phyloP scores from a whole-genome alignment of 345 rosid genomes.

The Aethionema arabicum region DNA sequence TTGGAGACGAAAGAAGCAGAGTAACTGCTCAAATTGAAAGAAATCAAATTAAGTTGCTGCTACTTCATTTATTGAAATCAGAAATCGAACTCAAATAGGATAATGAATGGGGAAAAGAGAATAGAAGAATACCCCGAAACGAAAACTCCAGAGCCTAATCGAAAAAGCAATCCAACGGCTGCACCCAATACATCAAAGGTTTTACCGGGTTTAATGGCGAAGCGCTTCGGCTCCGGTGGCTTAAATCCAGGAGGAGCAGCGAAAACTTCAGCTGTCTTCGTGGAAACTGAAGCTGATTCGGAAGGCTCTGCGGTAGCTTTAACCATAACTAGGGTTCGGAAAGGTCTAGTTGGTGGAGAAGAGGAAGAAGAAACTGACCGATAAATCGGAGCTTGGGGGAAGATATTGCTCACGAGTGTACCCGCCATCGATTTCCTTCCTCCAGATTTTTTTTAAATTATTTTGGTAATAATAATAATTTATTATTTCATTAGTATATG shows the following conservation, averaged over 20 bases:
- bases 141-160: constrained; percentile 78
- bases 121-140: constrained; percentile 56
- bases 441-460: background rate
- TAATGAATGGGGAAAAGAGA: background rate
- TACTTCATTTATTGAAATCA: background rate
- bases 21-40: constrained; percentile 50
- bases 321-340: constrained; percentile 37
- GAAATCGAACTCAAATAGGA: background rate
- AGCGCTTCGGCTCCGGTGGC: constrained; percentile 75
- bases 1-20: constrained; percentile 70
- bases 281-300: constrained; percentile 37
- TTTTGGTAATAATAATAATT: background rate
- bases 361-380: constrained; percentile 32
- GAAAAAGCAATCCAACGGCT: constrained; percentile 61
- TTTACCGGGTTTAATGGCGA: constrained; percentile 60
- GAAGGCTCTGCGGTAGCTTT: constrained; percentile 53
- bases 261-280: constrained; percentile 41
- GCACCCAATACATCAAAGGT: constrained; percentile 62
- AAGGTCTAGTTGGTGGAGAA: constrained; percentile 24
- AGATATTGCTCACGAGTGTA: constrained; percentile 48
- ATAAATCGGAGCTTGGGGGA: constrained; percentile 44
- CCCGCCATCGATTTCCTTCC: constrained; percentile 51
- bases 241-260: constrained; percentile 59
- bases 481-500: no score
- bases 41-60: constrained; percentile 2